Evolutionary conservation across 1,284 basidiomycete species (phyloP).

Genomic region (Leccinum colubrinum): DNA sequence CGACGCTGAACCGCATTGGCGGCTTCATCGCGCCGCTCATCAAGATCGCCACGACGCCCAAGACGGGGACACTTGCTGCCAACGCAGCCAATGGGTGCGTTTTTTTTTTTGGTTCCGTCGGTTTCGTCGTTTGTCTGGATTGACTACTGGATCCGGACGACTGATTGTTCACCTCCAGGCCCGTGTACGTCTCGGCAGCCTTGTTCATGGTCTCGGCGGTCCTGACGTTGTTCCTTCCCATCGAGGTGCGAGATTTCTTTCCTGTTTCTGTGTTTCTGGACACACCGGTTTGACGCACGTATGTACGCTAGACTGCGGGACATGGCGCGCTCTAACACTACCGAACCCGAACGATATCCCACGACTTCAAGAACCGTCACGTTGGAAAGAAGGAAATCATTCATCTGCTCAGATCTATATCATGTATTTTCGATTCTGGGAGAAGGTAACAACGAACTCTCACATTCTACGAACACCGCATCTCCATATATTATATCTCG

Average conservation of each 20-base stretch:
- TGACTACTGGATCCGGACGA: background rate
- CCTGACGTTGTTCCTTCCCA: slow-evolving; percentile 51
- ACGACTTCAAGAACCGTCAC: slow-evolving; percentile 58
- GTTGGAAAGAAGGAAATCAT: background rate
- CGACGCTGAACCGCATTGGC: slow-evolving; percentile 51
- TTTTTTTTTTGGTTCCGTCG: background rate
- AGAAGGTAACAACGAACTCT: background rate
- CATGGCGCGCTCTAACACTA: slow-evolving; percentile 17
- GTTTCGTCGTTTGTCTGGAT: background rate
- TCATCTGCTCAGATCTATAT: background rate
- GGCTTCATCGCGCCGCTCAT: slow-evolving; percentile 57
- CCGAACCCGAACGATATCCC: slow-evolving; percentile 28
- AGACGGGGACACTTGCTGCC: slow-evolving; percentile 31
- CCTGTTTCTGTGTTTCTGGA: background rate
- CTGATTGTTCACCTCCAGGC: slow-evolving; percentile 29
- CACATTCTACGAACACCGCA: background rate
- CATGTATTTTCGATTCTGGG: background rate
- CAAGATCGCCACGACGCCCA: slow-evolving; percentile 44
- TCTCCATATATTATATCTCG: background rate
- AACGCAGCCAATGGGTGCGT: slow-evolving; percentile 39
- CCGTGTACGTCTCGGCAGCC: slow-evolving; percentile 56
- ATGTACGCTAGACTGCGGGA: slow-evolving; percentile 20
- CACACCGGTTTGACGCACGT: background rate
- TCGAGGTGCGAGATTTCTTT: slow-evolving; percentile 43
- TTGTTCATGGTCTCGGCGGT: slow-evolving; percentile 50